These are phyloP conservation scores for Neopestalotiopsis rosae DNA, from an alignment of 2,329 filamentous ascomycete genomes.

Conservation along the genomic window DNA sequence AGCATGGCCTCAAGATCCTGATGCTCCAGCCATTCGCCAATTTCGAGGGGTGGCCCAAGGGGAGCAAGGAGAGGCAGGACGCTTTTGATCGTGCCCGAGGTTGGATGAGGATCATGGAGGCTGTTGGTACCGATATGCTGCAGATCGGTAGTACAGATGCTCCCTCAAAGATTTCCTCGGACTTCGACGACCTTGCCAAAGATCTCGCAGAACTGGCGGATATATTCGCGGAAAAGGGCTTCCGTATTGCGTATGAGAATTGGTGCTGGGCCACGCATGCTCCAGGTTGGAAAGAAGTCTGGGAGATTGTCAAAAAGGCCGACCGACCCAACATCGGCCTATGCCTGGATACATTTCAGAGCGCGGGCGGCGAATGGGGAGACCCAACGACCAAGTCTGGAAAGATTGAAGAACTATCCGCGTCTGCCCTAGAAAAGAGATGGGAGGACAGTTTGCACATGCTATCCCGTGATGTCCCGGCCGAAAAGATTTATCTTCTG, in stretches of 20 bases:
- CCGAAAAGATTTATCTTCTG: conserved; percentile 75
- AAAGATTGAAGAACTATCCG: conserved; percentile 49
- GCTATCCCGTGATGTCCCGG: conserved; percentile 61
- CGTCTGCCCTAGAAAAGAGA: conserved; percentile 51
- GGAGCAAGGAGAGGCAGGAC: conserved; percentile 61
- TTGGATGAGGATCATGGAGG: conserved; percentile 76
- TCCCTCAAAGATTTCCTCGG: conserved; percentile 53
- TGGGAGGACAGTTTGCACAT: conserved; percentile 62
- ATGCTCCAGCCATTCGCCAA: conserved; percentile 79
- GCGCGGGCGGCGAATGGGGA: conserved; percentile 73
- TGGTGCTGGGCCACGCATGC: conserved; percentile 82
- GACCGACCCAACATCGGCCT: conserved; percentile 72
- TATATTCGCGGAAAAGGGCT: conserved; percentile 59
- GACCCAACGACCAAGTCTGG: conserved; percentile 72
- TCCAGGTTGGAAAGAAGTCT: conserved; percentile 71
- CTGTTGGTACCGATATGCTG: conserved; percentile 71
- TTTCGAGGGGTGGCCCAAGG: conserved; percentile 75
- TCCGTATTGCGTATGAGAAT: conserved; percentile 77
- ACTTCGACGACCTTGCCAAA: conserved; percentile 55
- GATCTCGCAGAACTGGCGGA: conserved; percentile 71
- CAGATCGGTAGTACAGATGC: conserved; percentile 72
- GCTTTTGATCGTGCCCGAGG: conserved; percentile 67
- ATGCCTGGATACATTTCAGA: conserved; percentile 81
- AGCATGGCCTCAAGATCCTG: conserved; percentile 64
- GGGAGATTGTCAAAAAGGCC: conserved; percentile 69